Percentiles rank a stretch among this genome's conserved stretches.
phyloP scores from a whole-genome alignment of 225 moss, liverwort and hornwort genomes.

The Marchantia paleacea region DNA sequence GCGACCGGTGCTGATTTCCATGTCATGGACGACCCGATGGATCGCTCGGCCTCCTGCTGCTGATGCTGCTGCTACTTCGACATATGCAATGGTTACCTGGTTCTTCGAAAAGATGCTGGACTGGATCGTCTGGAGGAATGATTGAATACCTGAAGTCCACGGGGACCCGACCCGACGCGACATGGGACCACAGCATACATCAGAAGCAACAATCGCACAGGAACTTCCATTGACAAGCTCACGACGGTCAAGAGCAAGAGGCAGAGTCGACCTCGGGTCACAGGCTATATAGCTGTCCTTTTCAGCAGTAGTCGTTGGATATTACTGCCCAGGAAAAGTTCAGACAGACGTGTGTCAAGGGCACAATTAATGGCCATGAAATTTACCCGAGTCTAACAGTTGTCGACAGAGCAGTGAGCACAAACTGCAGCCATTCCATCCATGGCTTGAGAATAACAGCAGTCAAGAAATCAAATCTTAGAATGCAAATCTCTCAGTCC shows the following conservation, averaged over 20 bases:
- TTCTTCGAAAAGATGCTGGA: no score
- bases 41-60: no score
- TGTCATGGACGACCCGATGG: no score
- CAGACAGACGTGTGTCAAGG: slow-evolving; percentile 1
- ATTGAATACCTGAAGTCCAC: neutral
- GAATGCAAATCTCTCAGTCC: neutral
- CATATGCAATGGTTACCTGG: no score
- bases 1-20: no score
- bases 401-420: neutral
- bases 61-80: no score
- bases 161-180: neutral
- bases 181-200: neutral
- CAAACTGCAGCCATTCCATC: neutral
- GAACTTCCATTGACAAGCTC: neutral
- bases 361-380: neutral
- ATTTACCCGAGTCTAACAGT: no score
- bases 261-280: neutral
- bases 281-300: neutral
- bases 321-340: neutral
- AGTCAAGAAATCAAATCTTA: neutral
- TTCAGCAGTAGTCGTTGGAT: neutral
- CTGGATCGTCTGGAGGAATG: neutral
- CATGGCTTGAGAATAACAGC: neutral
- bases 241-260: neutral
- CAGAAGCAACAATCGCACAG: neutral